Conservation (phyloP, 371 early-diverging fungal species). For the Saksenaea oblongispora region DNA sequence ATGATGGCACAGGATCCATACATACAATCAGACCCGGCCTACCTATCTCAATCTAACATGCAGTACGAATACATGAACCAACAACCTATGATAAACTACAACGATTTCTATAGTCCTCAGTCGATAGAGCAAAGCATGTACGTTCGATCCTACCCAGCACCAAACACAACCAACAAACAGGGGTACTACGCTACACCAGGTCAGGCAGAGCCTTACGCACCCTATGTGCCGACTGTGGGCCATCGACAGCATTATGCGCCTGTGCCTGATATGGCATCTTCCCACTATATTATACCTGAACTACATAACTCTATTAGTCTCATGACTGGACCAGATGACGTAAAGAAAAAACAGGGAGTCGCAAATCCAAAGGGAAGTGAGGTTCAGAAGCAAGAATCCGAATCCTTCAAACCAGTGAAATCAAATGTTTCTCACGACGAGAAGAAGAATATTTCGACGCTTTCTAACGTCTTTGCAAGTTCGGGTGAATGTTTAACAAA, state of each 20-base stretch:
- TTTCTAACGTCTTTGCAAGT: conserved; percentile 11
- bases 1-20: neutral
- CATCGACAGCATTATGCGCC: conserved; percentile 9
- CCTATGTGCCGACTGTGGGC: neutral
- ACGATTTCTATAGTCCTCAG: neutral
- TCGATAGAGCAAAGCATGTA: neutral
- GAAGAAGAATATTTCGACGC: conserved; percentile 7
- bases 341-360: neutral
- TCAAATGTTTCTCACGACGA: neutral
- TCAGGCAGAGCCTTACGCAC: neutral
- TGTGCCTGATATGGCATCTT: conserved; percentile 9
- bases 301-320: conserved; percentile 5
- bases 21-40: neutral
- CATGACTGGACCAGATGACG: conserved; percentile 2
- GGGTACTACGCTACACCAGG: neutral
- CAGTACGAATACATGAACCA: neutral
- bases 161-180: neutral
- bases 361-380: conserved; percentile 1
- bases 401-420: conserved; percentile 3
- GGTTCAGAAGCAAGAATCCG: conserved; percentile 3
- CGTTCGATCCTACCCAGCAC: neutral
- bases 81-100: neutral
- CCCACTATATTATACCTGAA: conserved; percentile 4
- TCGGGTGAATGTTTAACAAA: neutral
- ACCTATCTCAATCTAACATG: neutral